phyloP scores from a whole-genome alignment of 2,329 filamentous ascomycete genomes.

The Pyricularia grisea region DNA sequence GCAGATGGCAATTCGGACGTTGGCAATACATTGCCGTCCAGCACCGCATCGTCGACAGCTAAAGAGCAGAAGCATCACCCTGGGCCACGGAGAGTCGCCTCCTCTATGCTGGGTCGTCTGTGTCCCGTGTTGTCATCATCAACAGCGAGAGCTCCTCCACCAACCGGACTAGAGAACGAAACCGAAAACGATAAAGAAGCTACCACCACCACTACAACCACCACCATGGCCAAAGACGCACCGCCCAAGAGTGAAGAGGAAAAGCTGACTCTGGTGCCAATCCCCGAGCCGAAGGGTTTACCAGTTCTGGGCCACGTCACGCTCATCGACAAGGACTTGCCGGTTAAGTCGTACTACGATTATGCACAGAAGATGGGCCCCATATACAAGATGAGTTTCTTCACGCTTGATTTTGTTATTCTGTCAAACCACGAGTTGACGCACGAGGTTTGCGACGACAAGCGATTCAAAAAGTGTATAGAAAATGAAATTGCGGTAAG shows the following conservation, averaged over 20 bases:
- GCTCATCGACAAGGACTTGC: neutral
- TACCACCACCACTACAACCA: no score
- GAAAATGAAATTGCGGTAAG: neutral
- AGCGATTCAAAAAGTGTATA: neutral
- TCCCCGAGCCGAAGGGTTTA: neutral
- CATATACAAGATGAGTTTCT: neutral
- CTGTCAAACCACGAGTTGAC: neutral
- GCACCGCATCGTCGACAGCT: neutral
- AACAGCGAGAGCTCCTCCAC: neutral
- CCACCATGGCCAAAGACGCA: neutral
- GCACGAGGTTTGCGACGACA: constrained; percentile 1
- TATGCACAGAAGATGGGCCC: neutral
- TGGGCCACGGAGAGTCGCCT: neutral
- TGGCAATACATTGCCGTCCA: neutral
- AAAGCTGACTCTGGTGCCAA: neutral
- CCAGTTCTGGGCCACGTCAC: neutral
- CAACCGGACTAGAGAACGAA: neutral
- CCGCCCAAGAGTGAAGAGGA: neutral
- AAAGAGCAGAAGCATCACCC: neutral
- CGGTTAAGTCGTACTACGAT: neutral
- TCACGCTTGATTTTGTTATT: neutral
- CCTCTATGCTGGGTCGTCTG: neutral
- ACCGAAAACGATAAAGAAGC: neutral
- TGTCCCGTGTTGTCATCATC: neutral
- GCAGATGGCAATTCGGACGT: neutral